A percentile compares a stretch with the other conserved stretches of the same genome.
Evolutionary conservation across 108 stramenopile genomes (phyloP).

Genomic region (Parmales sp.): DNA sequence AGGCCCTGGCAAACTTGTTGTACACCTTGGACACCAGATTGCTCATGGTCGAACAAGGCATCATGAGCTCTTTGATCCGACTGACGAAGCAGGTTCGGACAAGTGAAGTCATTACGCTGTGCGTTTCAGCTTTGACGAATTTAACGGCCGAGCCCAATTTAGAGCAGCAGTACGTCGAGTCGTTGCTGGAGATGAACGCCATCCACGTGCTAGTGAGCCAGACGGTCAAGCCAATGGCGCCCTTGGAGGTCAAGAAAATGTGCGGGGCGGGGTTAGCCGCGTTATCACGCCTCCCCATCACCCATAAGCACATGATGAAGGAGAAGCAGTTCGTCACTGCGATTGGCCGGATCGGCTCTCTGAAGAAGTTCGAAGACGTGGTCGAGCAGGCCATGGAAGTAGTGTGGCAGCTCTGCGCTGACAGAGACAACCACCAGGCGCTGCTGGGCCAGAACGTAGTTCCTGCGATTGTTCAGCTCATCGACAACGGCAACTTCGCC

Average conservation of each 20-base stretch:
- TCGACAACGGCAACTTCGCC: constrained; percentile 1
- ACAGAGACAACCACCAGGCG: background rate
- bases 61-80: constrained; percentile 1
- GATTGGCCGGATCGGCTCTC: background rate
- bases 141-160: constrained; percentile 9
- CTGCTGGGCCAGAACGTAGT: constrained; percentile 1
- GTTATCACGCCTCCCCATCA: background rate
- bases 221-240: background rate
- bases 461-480: background rate
- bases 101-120: background rate
- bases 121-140: background rate
- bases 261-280: background rate
- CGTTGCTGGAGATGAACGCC: constrained; percentile 12
- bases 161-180: background rate
- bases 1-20: constrained; percentile 15
- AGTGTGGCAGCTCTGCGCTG: background rate
- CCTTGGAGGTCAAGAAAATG: constrained; percentile 11
- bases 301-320: background rate
- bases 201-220: background rate
- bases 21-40: background rate
- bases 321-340: background rate
- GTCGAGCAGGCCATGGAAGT: background rate
- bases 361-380: background rate
- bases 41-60: constrained; percentile 9
- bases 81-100: background rate